phyloP scores from a whole-genome alignment of 2,329 filamentous ascomycete species.

The Diaporthe ilicicola region DNA sequence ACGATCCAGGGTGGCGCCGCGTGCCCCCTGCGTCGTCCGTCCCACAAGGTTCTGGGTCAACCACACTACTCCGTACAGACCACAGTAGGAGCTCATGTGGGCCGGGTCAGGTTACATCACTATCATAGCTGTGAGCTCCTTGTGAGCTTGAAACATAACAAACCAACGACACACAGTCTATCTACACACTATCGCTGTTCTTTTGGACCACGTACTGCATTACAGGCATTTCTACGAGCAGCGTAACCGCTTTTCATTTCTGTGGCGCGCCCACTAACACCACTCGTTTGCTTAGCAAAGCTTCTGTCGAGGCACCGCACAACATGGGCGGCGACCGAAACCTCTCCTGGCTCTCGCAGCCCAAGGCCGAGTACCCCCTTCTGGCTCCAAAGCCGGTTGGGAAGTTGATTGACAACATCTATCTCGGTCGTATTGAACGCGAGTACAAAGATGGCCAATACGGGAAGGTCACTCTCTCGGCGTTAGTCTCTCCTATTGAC shows the following conservation, averaged over 20 bases:
- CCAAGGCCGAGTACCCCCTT: conserved; percentile 59
- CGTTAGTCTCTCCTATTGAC: conserved; percentile 36
- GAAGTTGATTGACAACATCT: conserved; percentile 85
- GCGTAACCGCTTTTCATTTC: not conserved
- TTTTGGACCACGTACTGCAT: not conserved
- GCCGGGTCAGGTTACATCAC: conserved; percentile 10
- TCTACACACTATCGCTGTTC: not conserved
- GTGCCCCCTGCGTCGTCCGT: conserved; percentile 6
- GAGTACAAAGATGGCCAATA: conserved; percentile 86
- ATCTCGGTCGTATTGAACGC: conserved; percentile 81
- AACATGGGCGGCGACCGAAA: conserved; percentile 60
- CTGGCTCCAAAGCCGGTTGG: conserved; percentile 67
- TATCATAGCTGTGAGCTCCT: not conserved
- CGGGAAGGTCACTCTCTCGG: conserved; percentile 72
- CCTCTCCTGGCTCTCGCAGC: conserved; percentile 49
- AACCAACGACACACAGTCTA: not conserved
- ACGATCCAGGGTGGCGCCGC: conserved; percentile 10
- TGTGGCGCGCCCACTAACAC: conserved; percentile 10
- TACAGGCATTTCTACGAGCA: conserved; percentile 1
- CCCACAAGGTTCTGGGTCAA: conserved; percentile 15
- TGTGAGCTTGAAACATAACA: not conserved
- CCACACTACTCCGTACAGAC: not conserved
- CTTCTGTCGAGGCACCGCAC: conserved; percentile 27
- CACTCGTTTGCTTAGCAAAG: conserved; percentile 16
- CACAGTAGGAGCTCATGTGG: conserved; percentile 8